These are phyloP conservation scores for Podospora sp. DNA, from an alignment of 495 filamentous ascomycete species.

Conservation along the genomic window DNA sequence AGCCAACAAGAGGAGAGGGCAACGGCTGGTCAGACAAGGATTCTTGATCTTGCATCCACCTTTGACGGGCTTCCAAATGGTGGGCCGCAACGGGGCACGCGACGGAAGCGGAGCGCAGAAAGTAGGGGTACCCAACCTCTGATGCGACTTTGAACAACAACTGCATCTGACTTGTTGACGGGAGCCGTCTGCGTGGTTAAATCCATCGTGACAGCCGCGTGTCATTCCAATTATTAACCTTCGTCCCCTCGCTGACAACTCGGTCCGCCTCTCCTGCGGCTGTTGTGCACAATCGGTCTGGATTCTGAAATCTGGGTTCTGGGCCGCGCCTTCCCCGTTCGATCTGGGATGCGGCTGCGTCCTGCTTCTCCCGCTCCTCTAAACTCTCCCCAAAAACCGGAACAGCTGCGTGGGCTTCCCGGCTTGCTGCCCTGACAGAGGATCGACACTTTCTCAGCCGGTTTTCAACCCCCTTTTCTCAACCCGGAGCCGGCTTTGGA, in stretches of 20 bases:
- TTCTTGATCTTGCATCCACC: background rate
- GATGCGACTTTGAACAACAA: background rate
- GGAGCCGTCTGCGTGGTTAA: background rate
- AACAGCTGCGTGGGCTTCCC: background rate
- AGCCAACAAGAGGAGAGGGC: background rate
- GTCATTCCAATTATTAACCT: background rate
- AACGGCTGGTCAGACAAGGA: background rate
- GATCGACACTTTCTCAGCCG: background rate
- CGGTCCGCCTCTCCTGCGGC: background rate
- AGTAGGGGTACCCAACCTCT: conserved; percentile 19
- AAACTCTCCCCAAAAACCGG: background rate
- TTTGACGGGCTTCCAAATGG: conserved; percentile 1
- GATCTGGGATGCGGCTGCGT: background rate
- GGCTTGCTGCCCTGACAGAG: background rate
- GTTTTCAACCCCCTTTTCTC: background rate
- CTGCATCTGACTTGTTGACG: background rate
- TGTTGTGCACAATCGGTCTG: conserved; percentile 3
- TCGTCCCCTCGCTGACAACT: background rate
- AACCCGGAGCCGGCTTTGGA: background rate
- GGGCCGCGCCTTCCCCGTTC: background rate
- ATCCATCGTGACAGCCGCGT: background rate
- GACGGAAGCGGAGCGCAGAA: background rate
- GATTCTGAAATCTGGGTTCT: conserved; percentile 1
- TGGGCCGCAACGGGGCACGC: background rate
- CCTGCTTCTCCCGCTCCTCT: background rate